Evolutionary conservation across 306 rosid species (phyloP), one percentile per base, ranked within the genome.

Genomic region (Vigna trinervia): DNA sequence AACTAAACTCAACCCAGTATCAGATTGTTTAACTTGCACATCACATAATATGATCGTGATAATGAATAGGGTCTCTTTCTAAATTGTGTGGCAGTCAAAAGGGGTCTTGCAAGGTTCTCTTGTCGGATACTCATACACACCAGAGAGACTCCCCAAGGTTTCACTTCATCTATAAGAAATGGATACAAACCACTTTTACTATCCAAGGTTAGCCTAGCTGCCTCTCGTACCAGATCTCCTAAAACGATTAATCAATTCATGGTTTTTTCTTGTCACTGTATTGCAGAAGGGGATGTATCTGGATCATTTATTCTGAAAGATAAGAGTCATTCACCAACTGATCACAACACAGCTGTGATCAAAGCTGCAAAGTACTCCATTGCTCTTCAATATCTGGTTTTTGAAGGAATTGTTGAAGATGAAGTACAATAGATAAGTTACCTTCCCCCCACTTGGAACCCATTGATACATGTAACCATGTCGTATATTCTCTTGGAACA

Each of bases 101-200:
- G 56, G 85, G 92, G 72, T 85, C 87, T 60, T 92, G 96, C 89
- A 89, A 84, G 89, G 91, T 94, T 84, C 85, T 92, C 39, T 65
- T 92, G 62, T 92, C 96, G 1, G 98, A 92, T 75, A 90, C 95
- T 30, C 91, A 90, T 79, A 88, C 96, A 15, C 93, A 89, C 74
- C 93, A 83, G 9, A 93, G 95, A 83, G 96, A 88, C 75, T 88
- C 93, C 39, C 92, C 91, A 1, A 85, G 96, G 87, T 80, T 92
- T 84, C 88, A 89, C 69, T 94, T 92, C 92, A 89, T 94, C 76
- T 90, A 90, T 76, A 94, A 89, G 88, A 89, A 91, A 87, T 94
- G 98, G 98, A 81, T 90, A 72, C 82, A 90, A 17, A 78, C 93
- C 74, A 86, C 85, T 86, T 89, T 88, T 76, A 92, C 91, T 38